Evolutionary conservation across 306 rosid species (phyloP).

Genomic region (Quercus parvula): DNA sequence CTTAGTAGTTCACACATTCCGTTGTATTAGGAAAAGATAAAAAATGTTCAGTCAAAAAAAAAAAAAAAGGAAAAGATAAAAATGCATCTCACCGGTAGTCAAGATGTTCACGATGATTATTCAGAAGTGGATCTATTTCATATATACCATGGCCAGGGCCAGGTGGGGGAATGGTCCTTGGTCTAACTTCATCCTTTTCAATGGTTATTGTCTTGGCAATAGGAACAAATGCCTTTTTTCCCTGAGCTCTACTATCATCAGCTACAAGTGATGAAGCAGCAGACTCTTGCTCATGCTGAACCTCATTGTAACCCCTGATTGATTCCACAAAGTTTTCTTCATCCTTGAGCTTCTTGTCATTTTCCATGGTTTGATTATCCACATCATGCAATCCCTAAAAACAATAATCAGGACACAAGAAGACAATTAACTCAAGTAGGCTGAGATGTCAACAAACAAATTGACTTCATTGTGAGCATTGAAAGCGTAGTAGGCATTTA

Average conservation of each 20-base stretch:
- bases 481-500: not conserved
- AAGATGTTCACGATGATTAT: conserved; percentile 56
- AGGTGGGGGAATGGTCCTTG: conserved; percentile 61
- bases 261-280: conserved; percentile 31
- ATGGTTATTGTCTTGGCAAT: conserved; percentile 24
- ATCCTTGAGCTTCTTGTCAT: conserved; percentile 27
- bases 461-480: not conserved
- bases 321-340: conserved; percentile 19
- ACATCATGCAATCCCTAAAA: conserved; percentile 41
- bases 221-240: conserved; percentile 39
- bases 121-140: conserved; percentile 69
- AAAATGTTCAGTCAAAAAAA: not conserved
- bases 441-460: not conserved
- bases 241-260: conserved; percentile 30
- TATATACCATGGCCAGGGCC: conserved; percentile 80
- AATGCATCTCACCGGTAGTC: conserved; percentile 77
- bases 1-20: conserved; percentile 11
- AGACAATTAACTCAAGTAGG: conserved; percentile 6
- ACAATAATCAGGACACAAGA: conserved; percentile 22
- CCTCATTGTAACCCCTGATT: conserved; percentile 26
- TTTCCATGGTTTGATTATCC: conserved; percentile 46
- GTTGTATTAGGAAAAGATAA: not conserved
- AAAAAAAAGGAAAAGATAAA: not conserved
- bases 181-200: conserved; percentile 27
- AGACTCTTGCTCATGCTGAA: conserved; percentile 35